phyloP scores from a whole-genome alignment of 768 basidiomycete genomes.

The Boletus tylopilopsis region DNA sequence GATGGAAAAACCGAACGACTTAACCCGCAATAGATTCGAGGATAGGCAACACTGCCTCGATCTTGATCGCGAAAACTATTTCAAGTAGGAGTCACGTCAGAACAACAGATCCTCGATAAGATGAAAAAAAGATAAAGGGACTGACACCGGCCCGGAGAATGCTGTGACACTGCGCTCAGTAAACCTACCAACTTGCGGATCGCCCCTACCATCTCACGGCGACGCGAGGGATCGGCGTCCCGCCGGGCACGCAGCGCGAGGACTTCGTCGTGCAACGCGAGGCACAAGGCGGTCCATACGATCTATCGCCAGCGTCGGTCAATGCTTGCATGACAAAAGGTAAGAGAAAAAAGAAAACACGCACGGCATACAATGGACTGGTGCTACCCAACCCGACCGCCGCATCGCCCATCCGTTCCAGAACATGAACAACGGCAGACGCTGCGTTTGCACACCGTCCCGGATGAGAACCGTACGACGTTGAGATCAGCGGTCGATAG shows the following conservation, averaged over 20 bases:
- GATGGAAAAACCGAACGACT: too few relatives aligned
- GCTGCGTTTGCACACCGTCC: constrained; percentile 16
- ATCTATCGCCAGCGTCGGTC: constrained; percentile 4
- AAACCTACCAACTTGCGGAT: constrained; percentile 15
- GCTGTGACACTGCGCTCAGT: constrained; percentile 17
- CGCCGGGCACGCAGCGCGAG: constrained; percentile 14
- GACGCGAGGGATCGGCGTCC: constrained; percentile 1
- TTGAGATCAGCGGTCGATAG: constrained; percentile 18
- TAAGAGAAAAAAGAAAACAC: neutral
- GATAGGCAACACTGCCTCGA: constrained; percentile 25
- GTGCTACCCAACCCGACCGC: neutral
- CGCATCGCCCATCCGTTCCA: constrained; percentile 14
- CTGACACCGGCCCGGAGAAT: constrained; percentile 20
- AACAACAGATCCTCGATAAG: neutral
- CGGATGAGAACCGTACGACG: constrained; percentile 9
- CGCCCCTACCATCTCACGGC: constrained; percentile 10
- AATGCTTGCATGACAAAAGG: neutral
- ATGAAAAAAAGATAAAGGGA: neutral
- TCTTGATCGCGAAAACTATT: constrained; percentile 20
- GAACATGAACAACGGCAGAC: constrained; percentile 7
- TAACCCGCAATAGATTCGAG: constrained; percentile 21
- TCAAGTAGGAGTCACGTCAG: neutral
- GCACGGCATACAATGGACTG: constrained; percentile 20
- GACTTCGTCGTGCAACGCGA: constrained; percentile 21
- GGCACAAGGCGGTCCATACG: constrained; percentile 22